Evolutionary conservation across 495 filamentous ascomycete species (phyloP).

Genomic region (Podospora comata): DNA sequence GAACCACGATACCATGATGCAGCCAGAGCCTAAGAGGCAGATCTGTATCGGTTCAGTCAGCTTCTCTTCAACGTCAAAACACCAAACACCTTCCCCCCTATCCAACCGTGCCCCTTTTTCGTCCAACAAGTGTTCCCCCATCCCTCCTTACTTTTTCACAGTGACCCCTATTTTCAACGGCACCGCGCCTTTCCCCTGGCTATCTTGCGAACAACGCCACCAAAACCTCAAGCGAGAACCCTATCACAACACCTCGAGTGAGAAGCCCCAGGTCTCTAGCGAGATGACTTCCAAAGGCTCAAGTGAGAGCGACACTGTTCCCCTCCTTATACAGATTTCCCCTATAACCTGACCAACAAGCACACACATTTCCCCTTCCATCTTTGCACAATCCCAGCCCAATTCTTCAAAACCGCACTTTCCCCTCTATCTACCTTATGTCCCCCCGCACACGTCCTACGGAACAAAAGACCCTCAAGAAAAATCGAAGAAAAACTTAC

Average conservation of each 20-base stretch:
- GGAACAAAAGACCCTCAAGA: not conserved
- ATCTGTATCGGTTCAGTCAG: constrained; percentile 52
- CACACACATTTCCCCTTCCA: not conserved
- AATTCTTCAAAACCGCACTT: too few relatives aligned
- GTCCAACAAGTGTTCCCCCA: not conserved
- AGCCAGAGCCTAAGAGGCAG: constrained; percentile 67
- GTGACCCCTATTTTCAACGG: not conserved
- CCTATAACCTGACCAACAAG: not conserved
- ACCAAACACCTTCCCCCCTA: not conserved
- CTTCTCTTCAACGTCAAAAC: not conserved
- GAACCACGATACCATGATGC: constrained; percentile 68
- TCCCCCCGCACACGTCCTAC: not conserved
- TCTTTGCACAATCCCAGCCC: too few relatives aligned
- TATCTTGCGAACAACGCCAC: not conserved
- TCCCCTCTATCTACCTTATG: not conserved
- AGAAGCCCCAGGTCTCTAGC: not conserved
- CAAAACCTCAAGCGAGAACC: not conserved
- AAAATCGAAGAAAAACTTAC: constrained; percentile 39
- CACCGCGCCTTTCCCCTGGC: not conserved
- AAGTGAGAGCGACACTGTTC: not conserved
- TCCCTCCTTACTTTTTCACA: not conserved
- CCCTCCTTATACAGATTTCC: not conserved
- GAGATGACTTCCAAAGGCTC: not conserved
- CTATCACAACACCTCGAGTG: not conserved
- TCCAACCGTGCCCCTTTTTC: not conserved